Evolutionary conservation across 2,329 filamentous ascomycete species (phyloP), one percentile per base, ranked within the genome.

Genomic region (Calonectria hawksworthii): DNA sequence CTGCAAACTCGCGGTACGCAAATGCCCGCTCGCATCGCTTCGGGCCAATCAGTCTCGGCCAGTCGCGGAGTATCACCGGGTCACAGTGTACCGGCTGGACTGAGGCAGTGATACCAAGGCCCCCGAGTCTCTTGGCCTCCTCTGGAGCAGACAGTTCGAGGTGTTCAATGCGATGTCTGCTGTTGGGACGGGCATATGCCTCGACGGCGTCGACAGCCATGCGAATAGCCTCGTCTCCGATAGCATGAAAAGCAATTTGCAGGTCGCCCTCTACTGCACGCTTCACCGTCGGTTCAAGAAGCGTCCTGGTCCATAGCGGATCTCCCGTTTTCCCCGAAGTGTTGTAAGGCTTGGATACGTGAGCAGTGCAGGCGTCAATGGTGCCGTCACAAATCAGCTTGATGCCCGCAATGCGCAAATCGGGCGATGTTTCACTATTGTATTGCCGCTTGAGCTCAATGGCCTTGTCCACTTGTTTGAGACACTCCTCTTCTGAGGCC

Each of bases 331-430:
- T 32, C 11, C 59, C 72, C 21, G 38, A 63, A 11, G 59, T 59
- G 79, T 92, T 47, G 80, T 92, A 93, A 0, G 91, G 90, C 77
- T 91, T 86, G 13, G 85, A 83, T 7, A 93, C 83, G 0, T 87
- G 88, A 0, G 91, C 91, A 1, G 91, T 93, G 81, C 91, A 93
- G 6, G 89, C 89, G 77, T 93, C 91, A 47, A 93, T 85, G n/a
- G 92, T 90, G 18, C 91, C 91, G 77, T 93, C 91, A 78, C 88
- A 89, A 61, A 93, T 90, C 36, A 92, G 80, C 81, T 93, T 93
- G 82, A 92, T 90, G 14, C 91, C 91, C 0, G 89, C 87, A n/a
- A 93, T 83, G 16, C 88, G 88, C 65, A 86, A 77, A 64, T 86
- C 82, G 0, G 86, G 86, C 26, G 70, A 77, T 9, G 36, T 74